Conservation (phyloP, 169 alveolate species). For the Plasmodium sp. region DNA sequence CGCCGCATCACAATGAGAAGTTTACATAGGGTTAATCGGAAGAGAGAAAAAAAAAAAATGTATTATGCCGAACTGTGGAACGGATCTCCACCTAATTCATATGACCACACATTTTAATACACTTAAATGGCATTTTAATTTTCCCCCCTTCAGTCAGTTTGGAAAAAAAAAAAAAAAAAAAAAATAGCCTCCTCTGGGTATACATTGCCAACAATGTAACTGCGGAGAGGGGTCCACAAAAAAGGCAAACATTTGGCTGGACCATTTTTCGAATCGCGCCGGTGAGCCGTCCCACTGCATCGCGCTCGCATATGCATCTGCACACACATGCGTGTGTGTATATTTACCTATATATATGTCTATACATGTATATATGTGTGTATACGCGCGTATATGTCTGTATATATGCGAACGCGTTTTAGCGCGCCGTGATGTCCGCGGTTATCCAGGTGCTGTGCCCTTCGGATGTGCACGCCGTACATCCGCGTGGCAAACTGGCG, state of each 20-base stretch:
- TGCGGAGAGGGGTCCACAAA: neutral
- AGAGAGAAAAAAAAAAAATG: neutral
- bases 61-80: neutral
- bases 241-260: neutral
- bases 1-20: neutral
- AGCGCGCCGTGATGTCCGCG: neutral
- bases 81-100: neutral
- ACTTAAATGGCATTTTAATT: neutral
- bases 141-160: neutral
- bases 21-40: neutral
- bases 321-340: neutral
- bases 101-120: neutral
- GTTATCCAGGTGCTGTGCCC: neutral
- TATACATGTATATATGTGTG: neutral
- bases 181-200: neutral
- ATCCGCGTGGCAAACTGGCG: neutral
- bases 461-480: neutral
- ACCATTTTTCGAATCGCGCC: neutral
- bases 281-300: neutral
- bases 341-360: neutral
- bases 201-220: neutral
- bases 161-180: neutral
- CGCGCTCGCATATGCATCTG: neutral
- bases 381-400: neutral
- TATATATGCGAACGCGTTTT: neutral